Evolutionary conservation across 2,329 filamentous ascomycete genomes (phyloP).

Genomic region (Sporothrix euskadiensis): DNA sequence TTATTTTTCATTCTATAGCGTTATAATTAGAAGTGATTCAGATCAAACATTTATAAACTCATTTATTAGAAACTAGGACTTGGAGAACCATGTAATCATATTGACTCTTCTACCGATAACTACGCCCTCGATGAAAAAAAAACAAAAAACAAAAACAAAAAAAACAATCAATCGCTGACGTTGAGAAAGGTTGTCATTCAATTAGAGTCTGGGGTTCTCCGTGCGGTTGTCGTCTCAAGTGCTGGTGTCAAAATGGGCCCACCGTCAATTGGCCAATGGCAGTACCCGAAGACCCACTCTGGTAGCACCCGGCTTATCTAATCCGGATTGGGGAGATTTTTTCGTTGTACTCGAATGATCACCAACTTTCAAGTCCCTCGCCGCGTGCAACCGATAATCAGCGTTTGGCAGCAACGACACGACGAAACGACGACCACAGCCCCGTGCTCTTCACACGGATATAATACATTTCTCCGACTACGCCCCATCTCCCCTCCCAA

Average conservation of each 20-base stretch:
- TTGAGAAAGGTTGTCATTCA: too few relatives aligned
- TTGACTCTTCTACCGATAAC: too few relatives aligned
- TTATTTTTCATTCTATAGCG: too few relatives aligned
- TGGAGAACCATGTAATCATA: too few relatives aligned
- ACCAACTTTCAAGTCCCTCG: background rate
- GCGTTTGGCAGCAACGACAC: background rate
- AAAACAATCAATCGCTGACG: too few relatives aligned
- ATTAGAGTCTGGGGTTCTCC: too few relatives aligned
- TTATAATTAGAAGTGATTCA: too few relatives aligned
- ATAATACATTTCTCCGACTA: background rate
- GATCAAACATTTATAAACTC: too few relatives aligned
- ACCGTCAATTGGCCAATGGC: conserved; percentile 10
- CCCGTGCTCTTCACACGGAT: background rate
- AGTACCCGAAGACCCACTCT: background rate
- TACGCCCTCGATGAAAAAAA: too few relatives aligned
- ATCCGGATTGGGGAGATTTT: conserved; percentile 14
- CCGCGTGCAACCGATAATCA: conserved; percentile 1
- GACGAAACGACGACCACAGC: background rate
- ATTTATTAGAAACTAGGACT: too few relatives aligned
- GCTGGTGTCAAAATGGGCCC: background rate
- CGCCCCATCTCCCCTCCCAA: too few relatives aligned
- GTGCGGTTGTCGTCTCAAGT: background rate
- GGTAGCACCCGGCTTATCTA: conserved; percentile 10
- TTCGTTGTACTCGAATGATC: background rate
- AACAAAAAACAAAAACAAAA: too few relatives aligned